A percentile compares a stretch with the other conserved stretches of the same genome.
phyloP scores from a whole-genome alignment of 2,329 filamentous ascomycete genomes.

The Magnaporthiopsis rhizophila region DNA sequence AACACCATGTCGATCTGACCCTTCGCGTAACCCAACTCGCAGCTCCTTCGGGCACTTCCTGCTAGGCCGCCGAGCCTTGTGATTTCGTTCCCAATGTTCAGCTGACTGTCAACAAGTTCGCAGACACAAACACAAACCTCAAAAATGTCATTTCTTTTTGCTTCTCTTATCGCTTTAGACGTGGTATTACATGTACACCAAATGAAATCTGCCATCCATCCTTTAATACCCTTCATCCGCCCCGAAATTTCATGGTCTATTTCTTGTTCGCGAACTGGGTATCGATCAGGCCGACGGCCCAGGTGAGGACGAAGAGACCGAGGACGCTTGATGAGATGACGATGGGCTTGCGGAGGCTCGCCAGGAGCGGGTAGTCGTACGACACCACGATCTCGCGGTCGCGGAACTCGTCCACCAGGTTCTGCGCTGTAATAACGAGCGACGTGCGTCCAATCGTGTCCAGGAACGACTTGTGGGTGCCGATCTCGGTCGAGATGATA shows the following conservation, averaged over 20 bases:
- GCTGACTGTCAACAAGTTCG: no score
- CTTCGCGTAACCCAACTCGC: not conserved
- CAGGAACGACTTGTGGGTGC: conserved; percentile 80
- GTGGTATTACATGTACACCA: conserved; percentile 16
- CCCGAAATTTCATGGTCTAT: conserved; percentile 3
- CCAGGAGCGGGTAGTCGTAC: conserved; percentile 73
- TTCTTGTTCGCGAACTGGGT: conserved; percentile 60
- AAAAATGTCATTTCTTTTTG: conserved; percentile 2
- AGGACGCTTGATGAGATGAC: conserved; percentile 69
- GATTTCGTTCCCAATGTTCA: not conserved
- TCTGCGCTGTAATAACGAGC: conserved; percentile 71
- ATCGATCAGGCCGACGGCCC: conserved; percentile 70
- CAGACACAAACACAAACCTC: not conserved
- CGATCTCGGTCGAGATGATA: conserved; percentile 50
- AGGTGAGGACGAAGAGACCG: conserved; percentile 65
- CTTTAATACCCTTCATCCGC: conserved; percentile 5
- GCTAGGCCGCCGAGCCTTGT: not conserved
- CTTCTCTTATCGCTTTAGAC: not conserved
- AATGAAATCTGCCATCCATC: conserved; percentile 10
- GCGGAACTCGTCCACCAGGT: conserved; percentile 83
- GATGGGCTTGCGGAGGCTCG: conserved; percentile 77
- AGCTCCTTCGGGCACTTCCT: not conserved
- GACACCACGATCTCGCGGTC: conserved; percentile 77
- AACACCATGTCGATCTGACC: not conserved
- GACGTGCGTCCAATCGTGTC: conserved; percentile 85